Conservation (phyloP, 2,329 filamentous ascomycete species). For the Fusarium acutatum region DNA sequence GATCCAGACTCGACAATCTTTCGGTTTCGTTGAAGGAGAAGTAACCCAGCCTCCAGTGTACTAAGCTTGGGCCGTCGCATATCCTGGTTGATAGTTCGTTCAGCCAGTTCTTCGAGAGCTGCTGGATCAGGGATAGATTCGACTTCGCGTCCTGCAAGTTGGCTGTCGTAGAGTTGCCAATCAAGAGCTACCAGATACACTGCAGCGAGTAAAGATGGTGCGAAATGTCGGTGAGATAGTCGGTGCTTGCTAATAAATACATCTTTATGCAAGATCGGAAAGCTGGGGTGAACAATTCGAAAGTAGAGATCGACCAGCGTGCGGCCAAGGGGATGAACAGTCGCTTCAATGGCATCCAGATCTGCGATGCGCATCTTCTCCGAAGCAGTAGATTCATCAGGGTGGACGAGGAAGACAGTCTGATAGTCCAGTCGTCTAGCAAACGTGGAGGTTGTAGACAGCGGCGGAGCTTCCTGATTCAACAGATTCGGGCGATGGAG, state of each 20-base stretch:
- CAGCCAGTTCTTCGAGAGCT: slow-evolving; percentile 50
- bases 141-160: slow-evolving; percentile 50
- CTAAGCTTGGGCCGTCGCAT: slow-evolving; percentile 63
- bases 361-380: slow-evolving; percentile 53
- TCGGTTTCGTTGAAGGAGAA: slow-evolving; percentile 60
- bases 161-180: slow-evolving; percentile 67
- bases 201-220: slow-evolving; percentile 65
- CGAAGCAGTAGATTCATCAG: slow-evolving; percentile 47
- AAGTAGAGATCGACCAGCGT: slow-evolving; percentile 75
- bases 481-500: slow-evolving; percentile 61
- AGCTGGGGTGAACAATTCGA: slow-evolving; percentile 65
- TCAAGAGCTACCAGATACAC: slow-evolving; percentile 70
- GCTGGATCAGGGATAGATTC: slow-evolving; percentile 44
- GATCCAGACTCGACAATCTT: slow-evolving; percentile 47
- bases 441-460: slow-evolving; percentile 27
- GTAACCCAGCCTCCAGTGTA: slow-evolving; percentile 62
- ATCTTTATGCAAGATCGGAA: slow-evolving; percentile 67
- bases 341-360: slow-evolving; percentile 64
- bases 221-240: slow-evolving; percentile 65
- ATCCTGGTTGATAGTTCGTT: slow-evolving; percentile 56
- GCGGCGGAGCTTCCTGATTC: slow-evolving; percentile 11
- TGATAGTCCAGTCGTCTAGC: slow-evolving; percentile 47
- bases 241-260: slow-evolving; percentile 70
- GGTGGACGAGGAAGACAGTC: slow-evolving; percentile 49
- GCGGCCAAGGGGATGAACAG: slow-evolving; percentile 70